Evolutionary conservation across 2,329 filamentous ascomycete genomes (phyloP).

Genomic region (Metarhizium rileyi): DNA sequence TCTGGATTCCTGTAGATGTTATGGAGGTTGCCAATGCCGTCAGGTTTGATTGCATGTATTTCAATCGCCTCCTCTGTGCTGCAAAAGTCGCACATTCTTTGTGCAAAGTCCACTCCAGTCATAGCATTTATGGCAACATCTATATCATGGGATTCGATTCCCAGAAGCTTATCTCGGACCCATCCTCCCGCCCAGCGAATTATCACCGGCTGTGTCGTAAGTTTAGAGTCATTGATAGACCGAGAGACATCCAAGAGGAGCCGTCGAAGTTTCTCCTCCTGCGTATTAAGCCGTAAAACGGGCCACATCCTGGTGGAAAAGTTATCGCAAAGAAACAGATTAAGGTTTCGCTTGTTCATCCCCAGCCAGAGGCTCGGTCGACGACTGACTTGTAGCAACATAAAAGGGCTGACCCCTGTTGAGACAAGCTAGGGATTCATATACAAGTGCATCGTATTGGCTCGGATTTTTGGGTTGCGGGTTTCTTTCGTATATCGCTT

Average conservation of each 20-base stretch:
- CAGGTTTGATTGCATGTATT: constrained; percentile 3
- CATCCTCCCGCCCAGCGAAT: constrained; percentile 78
- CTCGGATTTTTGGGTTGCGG: background rate
- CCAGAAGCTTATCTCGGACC: constrained; percentile 77
- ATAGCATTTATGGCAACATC: constrained; percentile 79
- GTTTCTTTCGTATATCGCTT: background rate
- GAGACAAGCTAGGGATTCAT: background rate
- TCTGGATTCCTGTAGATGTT: constrained; percentile 9
- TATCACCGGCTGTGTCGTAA: constrained; percentile 44
- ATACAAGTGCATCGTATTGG: background rate
- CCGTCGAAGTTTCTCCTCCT: constrained; percentile 62
- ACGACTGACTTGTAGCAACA: background rate
- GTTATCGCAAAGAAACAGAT: constrained; percentile 14
- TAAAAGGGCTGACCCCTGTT: background rate
- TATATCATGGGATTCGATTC: constrained; percentile 66
- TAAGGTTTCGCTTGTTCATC: constrained; percentile 6
- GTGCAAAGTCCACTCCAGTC: constrained; percentile 70
- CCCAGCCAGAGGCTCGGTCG: background rate
- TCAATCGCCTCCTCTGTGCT: constrained; percentile 19
- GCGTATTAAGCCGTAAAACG: constrained; percentile 49
- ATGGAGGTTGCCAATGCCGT: constrained; percentile 5
- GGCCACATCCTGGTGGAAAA: constrained; percentile 8
- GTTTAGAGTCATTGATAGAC: constrained; percentile 40
- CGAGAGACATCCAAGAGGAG: constrained; percentile 75
- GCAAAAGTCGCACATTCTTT: constrained; percentile 59